Conservation (phyloP, 2,329 filamentous ascomycete species). For the Colletotrichum plurivorum region DNA sequence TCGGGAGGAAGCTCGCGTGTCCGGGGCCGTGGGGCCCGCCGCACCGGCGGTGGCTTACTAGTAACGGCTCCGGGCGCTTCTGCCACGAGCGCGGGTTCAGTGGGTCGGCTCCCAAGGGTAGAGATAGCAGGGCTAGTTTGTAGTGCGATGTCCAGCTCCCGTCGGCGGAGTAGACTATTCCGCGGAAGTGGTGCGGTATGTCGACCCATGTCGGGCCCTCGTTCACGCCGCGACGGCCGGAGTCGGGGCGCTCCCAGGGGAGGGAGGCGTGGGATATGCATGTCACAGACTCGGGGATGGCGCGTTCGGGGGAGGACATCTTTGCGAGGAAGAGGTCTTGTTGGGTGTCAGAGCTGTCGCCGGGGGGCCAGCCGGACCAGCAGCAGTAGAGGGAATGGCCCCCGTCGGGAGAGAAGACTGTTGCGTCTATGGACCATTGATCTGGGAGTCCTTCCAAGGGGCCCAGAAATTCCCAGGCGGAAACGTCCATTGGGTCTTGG, state of each 20-base stretch:
- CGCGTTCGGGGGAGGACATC: slow-evolving; percentile 55
- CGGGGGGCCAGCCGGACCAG: slow-evolving; percentile 58
- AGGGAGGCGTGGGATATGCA: slow-evolving; percentile 66
- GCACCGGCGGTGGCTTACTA: slow-evolving; percentile 61
- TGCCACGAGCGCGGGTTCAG: slow-evolving; percentile 60
- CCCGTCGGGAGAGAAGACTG: slow-evolving; percentile 62
- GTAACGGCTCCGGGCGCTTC: slow-evolving; percentile 64
- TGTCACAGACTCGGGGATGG: slow-evolving; percentile 57
- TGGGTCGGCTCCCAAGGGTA: slow-evolving; percentile 64
- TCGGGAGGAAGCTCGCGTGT: slow-evolving; percentile 71
- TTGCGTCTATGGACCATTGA: slow-evolving; percentile 69
- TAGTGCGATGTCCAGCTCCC: slow-evolving; percentile 71
- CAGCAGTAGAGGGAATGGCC: slow-evolving; percentile 65
- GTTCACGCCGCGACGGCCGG: slow-evolving; percentile 64
- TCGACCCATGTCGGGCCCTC: slow-evolving; percentile 70
- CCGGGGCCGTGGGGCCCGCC: slow-evolving; percentile 69
- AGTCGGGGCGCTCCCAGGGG: slow-evolving; percentile 61
- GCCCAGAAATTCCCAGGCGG: slow-evolving; percentile 65
- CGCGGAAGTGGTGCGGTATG: slow-evolving; percentile 62
- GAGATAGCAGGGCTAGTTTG: slow-evolving; percentile 67
- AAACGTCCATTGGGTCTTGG: slow-evolving; percentile 51
- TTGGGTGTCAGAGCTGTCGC: slow-evolving; percentile 48
- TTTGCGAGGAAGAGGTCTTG: slow-evolving; percentile 46
- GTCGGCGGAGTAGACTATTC: slow-evolving; percentile 67
- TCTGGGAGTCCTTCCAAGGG: slow-evolving; percentile 63